Evolutionary conservation across 2,329 filamentous ascomycete species (phyloP), one percentile per base, ranked within the genome.

Genomic region (Venturia asperata): DNA sequence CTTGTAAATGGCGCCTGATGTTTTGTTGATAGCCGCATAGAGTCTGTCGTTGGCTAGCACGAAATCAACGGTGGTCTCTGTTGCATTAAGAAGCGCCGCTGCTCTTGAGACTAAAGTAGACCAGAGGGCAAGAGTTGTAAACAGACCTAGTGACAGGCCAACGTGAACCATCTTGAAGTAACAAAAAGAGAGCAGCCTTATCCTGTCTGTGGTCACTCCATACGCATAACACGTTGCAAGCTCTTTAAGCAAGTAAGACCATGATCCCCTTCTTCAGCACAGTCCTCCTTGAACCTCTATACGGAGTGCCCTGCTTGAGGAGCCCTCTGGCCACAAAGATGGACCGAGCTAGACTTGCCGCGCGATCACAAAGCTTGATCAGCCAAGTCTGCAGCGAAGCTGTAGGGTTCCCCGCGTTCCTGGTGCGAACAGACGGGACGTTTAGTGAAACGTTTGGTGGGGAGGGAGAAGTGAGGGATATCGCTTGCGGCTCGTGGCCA

Each of bases 21-120:
- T 34, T 45, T 52, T 64, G n/a, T 64, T 49, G 5, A 64, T 19
- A 11, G 62, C 39, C 17, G 47, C 24, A 11, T 52, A 30, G 11
- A 64, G 62, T 13, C 62, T 41, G 19, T 45, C 61, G 21, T 62
- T 62, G 5, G 55, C 55, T 19, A 60, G 30, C 30, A 41, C 37
- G 17, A 60, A 60, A 41, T 60, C 30, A 10, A 41, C n/a, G 30
- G 27, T 6, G 19, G 15, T 41, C 37, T 60, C 55, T 37, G 55
- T 60, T 19, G 55, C 55, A 60, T 60, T 41, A 6, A 60, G 27
- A 1, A 60, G 9, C 15, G 55, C 55, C 45, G 24, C 45, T 4
- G 21, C 45, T 49, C 45, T 21, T 24, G n/a, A 49, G 2, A 11
- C 45, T n/a, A 24, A 24, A 49, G 45, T 49, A 21, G 24, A 11